These are phyloP conservation scores for Torulaspora microellipsoides DNA, from an alignment of 805 yeast species.

Conservation along the genomic window DNA sequence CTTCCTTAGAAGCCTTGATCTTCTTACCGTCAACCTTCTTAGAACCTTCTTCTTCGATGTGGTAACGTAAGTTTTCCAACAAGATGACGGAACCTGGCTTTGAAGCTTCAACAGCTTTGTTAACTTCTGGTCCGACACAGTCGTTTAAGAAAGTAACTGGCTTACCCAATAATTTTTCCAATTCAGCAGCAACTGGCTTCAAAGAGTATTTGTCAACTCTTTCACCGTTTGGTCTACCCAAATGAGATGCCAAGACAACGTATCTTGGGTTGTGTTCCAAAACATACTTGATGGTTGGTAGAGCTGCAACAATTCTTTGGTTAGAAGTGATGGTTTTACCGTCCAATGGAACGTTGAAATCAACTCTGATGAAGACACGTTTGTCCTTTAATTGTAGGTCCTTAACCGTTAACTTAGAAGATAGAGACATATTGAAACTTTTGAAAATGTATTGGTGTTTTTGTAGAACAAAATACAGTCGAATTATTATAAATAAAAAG, in stretches of 20 bases:
- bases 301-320: constrained; percentile 98
- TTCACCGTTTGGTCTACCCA: constrained; percentile 99
- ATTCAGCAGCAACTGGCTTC: constrained; percentile 89
- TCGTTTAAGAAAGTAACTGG: constrained; percentile 80
- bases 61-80: constrained; percentile 97
- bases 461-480: constrained; percentile 9
- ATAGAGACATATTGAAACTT: constrained; percentile 68
- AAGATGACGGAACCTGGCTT: constrained; percentile 78
- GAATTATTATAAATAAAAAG: background rate
- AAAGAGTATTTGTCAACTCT: constrained; percentile 79
- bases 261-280: constrained; percentile 87
- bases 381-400: constrained; percentile 84
- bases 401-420: constrained; percentile 87
- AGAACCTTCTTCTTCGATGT: constrained; percentile 95
- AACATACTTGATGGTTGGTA: constrained; percentile 96
- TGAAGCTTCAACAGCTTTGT: constrained; percentile 68
- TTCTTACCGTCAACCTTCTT: constrained; percentile 88
- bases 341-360: constrained; percentile 92
- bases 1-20: constrained; percentile 85
- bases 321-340: constrained; percentile 97
- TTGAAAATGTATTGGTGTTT: constrained; percentile 6
- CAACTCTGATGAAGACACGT: constrained; percentile 98
- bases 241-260: constrained; percentile 90
- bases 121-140: constrained; percentile 90
- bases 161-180: constrained; percentile 68